A percentile compares a stretch with the other conserved stretches of the same genome.
phyloP scores from a whole-genome alignment of 129 eudicot genomes.

The Mikania micrantha region DNA sequence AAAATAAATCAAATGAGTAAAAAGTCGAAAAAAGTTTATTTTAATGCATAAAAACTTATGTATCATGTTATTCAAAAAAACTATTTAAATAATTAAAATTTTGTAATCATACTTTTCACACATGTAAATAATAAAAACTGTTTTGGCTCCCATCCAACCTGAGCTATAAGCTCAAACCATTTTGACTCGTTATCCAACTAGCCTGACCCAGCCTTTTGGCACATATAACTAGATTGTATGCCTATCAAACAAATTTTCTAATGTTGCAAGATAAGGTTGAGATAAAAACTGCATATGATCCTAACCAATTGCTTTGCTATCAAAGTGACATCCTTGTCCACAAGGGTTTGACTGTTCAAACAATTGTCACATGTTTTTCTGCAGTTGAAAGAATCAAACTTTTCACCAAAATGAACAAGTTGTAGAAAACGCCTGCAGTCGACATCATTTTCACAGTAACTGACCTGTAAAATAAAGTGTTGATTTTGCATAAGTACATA shows the following conservation, averaged over 20 bases:
- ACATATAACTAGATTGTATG: neutral
- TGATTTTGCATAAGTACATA: conserved; percentile 5
- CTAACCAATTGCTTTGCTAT: conserved; percentile 86
- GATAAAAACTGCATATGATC: conserved; percentile 13
- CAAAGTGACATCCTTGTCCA: conserved; percentile 76
- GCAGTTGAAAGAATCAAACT: conserved; percentile 66
- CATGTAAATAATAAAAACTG: neutral
- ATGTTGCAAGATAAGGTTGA: conserved; percentile 7
- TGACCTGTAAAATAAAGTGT: conserved; percentile 51
- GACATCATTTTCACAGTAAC: conserved; percentile 90
- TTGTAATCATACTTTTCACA: neutral
- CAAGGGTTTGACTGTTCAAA: conserved; percentile 47
- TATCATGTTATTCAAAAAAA: neutral
- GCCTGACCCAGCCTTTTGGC: neutral
- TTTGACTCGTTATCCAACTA: neutral
- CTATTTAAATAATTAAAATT: neutral
- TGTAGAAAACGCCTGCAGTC: conserved; percentile 96
- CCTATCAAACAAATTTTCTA: neutral
- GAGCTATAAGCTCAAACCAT: neutral
- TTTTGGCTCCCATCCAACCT: neutral
- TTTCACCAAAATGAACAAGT: conserved; percentile 92
- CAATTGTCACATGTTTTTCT: conserved; percentile 89
- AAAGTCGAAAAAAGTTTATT: neutral
- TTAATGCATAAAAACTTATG: neutral
- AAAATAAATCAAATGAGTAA: neutral